Conservation (phyloP, 768 basidiomycete genomes). For the Termitomyces sp. region DNA sequence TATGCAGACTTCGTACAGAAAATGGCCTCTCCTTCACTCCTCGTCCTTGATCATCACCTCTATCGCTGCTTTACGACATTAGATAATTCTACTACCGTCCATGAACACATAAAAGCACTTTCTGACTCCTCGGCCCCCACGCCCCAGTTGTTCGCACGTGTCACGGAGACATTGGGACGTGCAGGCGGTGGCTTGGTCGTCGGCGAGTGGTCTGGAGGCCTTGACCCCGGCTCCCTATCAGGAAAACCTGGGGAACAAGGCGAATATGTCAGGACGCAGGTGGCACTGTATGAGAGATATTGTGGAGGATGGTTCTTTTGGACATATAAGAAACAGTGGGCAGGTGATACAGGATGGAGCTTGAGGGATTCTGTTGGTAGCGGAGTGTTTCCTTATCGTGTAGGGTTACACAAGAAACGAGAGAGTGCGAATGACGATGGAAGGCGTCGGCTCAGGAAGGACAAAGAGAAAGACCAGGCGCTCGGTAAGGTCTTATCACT, state of each 20-base stretch:
- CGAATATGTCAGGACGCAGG: constrained; percentile 58
- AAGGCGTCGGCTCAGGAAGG: constrained; percentile 20
- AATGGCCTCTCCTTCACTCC: constrained; percentile 27
- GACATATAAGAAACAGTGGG: constrained; percentile 72
- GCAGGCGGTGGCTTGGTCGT: constrained; percentile 50
- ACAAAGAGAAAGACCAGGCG: constrained; percentile 28
- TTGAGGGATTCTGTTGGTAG: constrained; percentile 59
- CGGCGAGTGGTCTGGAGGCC: constrained; percentile 77
- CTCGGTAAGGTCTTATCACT: constrained; percentile 20
- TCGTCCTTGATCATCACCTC: constrained; percentile 78
- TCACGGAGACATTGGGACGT: constrained; percentile 30
- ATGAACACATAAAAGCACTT: constrained; percentile 51
- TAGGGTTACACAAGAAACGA: constrained; percentile 39
- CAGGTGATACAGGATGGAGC: constrained; percentile 74
- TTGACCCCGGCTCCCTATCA: constrained; percentile 60
- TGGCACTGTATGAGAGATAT: constrained; percentile 57
- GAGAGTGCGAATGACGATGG: constrained; percentile 18
- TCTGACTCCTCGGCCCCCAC: constrained; percentile 34
- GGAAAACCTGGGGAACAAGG: constrained; percentile 34
- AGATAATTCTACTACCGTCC: constrained; percentile 52
- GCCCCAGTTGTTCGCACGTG: constrained; percentile 34
- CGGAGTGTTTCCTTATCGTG: constrained; percentile 56
- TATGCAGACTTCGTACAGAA: constrained; percentile 55
- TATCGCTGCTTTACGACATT: constrained; percentile 74
- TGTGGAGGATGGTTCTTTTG: constrained; percentile 84